phyloP scores from a whole-genome alignment of 352 stramenopile species.

The Globisporangium radiosum region DNA sequence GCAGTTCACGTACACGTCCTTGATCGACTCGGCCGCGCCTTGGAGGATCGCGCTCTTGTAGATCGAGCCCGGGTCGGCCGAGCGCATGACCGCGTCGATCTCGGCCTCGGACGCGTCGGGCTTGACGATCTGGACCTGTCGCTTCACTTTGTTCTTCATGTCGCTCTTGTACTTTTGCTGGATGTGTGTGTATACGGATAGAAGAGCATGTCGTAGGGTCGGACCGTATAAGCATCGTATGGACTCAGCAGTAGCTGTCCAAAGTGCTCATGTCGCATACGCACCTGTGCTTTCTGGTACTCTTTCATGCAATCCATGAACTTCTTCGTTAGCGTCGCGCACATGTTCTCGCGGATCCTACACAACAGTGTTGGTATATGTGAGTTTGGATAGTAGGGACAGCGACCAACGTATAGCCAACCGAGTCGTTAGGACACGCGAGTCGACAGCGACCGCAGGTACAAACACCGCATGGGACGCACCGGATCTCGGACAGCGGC shows the following conservation, averaged over 20 bases:
- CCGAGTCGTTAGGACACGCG: neutral
- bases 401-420: too few species aligned
- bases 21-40: conserved; percentile 69
- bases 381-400: too few species aligned
- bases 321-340: conserved; percentile 95
- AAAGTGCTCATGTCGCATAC: neutral
- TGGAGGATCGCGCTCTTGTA: conserved; percentile 84
- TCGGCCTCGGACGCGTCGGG: conserved; percentile 95
- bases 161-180: conserved; percentile 98
- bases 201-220: too few species aligned
- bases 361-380: too few species aligned
- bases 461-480: neutral
- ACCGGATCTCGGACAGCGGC: conserved; percentile 64
- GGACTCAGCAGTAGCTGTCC: too few species aligned
- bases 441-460: too few species aligned
- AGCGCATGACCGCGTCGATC: conserved; percentile 95
- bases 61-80: conserved; percentile 69
- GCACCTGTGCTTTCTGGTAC: conserved; percentile 89
- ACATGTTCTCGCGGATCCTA: conserved; percentile 96
- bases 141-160: conserved; percentile 97
- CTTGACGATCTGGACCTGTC: conserved; percentile 98
- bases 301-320: conserved; percentile 99
- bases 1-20: conserved; percentile 93
- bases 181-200: neutral
- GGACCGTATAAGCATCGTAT: too few species aligned